phyloP scores from a whole-genome alignment of 139 green algal species.

The Chlamydomonas sp. region DNA sequence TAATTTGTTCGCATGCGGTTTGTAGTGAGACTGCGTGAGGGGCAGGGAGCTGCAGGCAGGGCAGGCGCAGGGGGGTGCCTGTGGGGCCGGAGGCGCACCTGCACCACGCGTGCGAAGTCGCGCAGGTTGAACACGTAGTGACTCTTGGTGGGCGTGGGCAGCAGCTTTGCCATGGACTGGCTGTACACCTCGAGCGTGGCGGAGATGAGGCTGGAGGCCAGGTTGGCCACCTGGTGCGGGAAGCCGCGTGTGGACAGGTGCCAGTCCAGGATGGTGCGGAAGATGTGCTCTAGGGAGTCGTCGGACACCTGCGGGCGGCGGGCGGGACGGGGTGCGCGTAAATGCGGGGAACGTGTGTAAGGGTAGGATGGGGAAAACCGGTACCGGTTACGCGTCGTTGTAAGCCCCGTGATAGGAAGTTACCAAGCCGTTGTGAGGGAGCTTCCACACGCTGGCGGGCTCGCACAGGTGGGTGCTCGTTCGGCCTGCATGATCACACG shows the following conservation, averaged over 20 bases:
- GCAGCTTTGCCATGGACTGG: conserved; percentile 70
- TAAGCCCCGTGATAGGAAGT: too few relatives aligned
- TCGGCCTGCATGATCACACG: background rate
- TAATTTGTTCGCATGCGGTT: too few relatives aligned
- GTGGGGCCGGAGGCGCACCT: conserved; percentile 35
- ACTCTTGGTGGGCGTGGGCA: conserved; percentile 82
- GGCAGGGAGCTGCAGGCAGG: background rate
- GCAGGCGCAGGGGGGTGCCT: background rate
- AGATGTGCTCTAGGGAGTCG: conserved; percentile 75
- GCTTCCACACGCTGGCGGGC: background rate
- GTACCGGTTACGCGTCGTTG: too few relatives aligned
- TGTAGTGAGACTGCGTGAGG: background rate
- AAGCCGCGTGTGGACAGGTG: conserved; percentile 59
- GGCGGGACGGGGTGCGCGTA: background rate
- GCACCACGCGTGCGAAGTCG: conserved; percentile 82
- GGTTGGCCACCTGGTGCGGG: conserved; percentile 23
- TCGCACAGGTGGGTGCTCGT: background rate
- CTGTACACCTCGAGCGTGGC: conserved; percentile 79
- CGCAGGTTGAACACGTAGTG: conserved; percentile 90
- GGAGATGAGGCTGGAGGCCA: background rate
- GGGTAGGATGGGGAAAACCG: background rate
- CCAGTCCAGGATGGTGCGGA: conserved; percentile 83
- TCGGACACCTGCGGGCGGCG: conserved; percentile 56
- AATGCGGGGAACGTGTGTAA: background rate
- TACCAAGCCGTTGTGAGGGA: too few relatives aligned